Evolutionary conservation across 768 basidiomycete genomes (phyloP).

Genomic region (Trametes cubensis): DNA sequence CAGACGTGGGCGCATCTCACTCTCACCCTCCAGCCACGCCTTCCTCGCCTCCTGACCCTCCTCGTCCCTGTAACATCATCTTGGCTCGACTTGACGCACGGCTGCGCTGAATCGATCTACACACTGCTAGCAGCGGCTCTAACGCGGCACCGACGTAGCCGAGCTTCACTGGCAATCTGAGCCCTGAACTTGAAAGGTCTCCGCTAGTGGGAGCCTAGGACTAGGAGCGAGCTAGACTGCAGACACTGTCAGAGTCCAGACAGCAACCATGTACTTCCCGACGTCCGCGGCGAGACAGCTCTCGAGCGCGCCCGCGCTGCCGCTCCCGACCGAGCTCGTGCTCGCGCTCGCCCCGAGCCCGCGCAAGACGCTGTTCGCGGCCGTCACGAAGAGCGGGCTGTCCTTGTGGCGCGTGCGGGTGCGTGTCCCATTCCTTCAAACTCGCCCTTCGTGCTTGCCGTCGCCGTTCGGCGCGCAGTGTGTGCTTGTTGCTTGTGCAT

Average conservation of each 20-base stretch:
- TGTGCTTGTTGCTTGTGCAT: background rate
- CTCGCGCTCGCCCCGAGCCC: conserved; percentile 65
- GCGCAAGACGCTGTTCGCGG: conserved; percentile 77
- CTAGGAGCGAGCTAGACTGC: background rate
- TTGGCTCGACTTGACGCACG: background rate
- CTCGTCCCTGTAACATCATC: background rate
- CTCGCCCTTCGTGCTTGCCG: no score
- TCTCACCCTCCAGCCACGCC: background rate
- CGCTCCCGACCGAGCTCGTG: conserved; percentile 69
- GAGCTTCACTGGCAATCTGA: no score
- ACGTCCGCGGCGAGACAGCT: conserved; percentile 77
- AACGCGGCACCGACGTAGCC: no score
- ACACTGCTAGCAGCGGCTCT: no score
- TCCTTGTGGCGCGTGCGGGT: conserved; percentile 85
- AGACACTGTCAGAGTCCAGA: background rate
- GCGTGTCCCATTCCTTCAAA: conserved; percentile 37
- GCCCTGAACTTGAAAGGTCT: no score
- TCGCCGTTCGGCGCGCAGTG: no score
- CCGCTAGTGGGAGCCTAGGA: no score
- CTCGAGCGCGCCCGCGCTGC: conserved; percentile 67
- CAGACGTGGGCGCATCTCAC: conserved; percentile 11
- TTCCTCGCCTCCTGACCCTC: background rate
- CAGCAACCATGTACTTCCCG: conserved; percentile 75
- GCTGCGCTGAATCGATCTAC: background rate
- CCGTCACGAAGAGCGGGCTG: conserved; percentile 69